Evolutionary conservation across 2,329 filamentous ascomycete species (phyloP), one percentile per base, ranked within the genome.

Genomic region (Claviceps paspali): DNA sequence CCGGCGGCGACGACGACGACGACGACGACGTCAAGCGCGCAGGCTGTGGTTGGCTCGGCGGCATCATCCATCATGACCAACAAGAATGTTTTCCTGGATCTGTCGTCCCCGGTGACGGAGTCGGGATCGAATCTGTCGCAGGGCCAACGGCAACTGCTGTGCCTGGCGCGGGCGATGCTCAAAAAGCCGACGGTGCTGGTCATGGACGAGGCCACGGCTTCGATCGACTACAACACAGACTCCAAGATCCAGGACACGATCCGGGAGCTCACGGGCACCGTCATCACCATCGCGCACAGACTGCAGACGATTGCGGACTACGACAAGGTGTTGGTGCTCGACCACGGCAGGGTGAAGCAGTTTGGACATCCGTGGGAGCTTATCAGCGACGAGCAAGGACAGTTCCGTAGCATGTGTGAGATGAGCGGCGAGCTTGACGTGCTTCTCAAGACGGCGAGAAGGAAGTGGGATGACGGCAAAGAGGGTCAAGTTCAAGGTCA

Each of bases 161-260:
- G 91, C 54, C 75, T 98, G 8, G 91, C 88, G 0, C 79, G 91
- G 38, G 91, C 91, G 0, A 75, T 98, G 47, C 79, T 98, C 44
- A 95, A 93, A 61, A 74, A 76, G 24, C 87, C 91, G 0, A 87
- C 82, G 45, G 86, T 98, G 2, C 67, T 98, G n/a, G 80, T 98
- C 52, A 96, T 98, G 91, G 91, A 98, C 58, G 91, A 98, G 64
- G 91, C 91, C 1, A 98, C 91, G 0, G 91, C 91, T 0, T 93
- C 84, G 0, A 96, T 98, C 52, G 91, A 98, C 61, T 96, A 96
- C 59, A 81, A 79, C 5, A 98, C 91, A 2, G 91, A 98, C 52
- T 70, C 79, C 35, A 95, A 94, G 63, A 96, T 98, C 47, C 91
- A 98, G 60, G 85, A 84, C 50, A 96, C 91, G 0, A 87, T 98